Evolutionary conservation across 495 filamentous ascomycete species (phyloP), one percentile per base, ranked within the genome.

Genomic region (Hypoxylon fragiforme): DNA sequence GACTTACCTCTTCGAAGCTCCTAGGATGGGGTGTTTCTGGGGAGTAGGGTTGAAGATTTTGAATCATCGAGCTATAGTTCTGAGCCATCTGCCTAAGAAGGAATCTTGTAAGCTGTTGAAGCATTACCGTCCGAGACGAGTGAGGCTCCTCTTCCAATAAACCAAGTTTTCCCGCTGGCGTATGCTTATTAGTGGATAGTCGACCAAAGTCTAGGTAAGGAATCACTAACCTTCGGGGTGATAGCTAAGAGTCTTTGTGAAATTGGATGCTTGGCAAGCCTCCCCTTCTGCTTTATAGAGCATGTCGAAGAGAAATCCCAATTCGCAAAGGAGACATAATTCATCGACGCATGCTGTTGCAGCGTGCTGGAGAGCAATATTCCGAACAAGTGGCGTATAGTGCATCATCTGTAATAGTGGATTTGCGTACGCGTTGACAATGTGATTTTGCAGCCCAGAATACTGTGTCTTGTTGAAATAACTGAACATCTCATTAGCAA

Each of bases 261-360:
- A 83, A 65, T 99, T 99, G 0, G 92, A 96, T n/a, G 94, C 94
- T 60, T 97, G 94, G 61, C 95, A 97, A 54, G 91, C 94, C 47
- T 89, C 85, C 1, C 92, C 94, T 60, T 86, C 85, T 5, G 92
- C 92, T 64, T 96, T 97, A 59, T 97, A 89, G 24, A 99, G 77
- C 94, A 99, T 99, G 64, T 99, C 94, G 61, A 97, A 92, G 14
- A 99, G 75, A 67, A 92, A 98, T 13, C 92, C 94, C 66, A 97
- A 72, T 70, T 99, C 95, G 72, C 94, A 99, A 2, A 97, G 73
- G 28, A 99, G 74, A 73, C 94, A 99, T 32, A 80, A 73, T 32
- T 96, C 91, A 28, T 79, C 80, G 9, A 88, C 75, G 69, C 94
- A 99, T 35, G 83, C 80, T 11, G 86, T 87, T 4, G 94, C 90